Percentiles rank a stretch among this genome's conserved stretches.
These are phyloP conservation scores for Kickxella alabastrina DNA, from an alignment of 192 early-diverging fungal species.

Conservation along the genomic window DNA sequence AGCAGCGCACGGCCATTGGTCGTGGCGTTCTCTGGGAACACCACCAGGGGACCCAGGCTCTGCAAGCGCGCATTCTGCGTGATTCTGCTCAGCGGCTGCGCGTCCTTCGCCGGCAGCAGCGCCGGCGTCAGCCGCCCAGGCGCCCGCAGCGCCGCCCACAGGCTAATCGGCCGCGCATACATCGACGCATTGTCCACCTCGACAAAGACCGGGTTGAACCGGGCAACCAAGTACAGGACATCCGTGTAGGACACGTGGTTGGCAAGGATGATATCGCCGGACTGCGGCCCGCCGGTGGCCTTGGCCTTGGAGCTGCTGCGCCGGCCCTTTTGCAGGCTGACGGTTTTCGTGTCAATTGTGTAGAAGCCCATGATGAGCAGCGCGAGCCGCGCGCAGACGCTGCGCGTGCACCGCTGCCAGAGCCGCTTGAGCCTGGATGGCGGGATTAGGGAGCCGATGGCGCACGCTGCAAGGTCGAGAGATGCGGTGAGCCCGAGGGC, in stretches of 20 bases:
- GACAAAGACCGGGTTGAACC: constrained; percentile 56
- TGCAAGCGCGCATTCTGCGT: constrained; percentile 27
- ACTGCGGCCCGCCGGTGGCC: constrained; percentile 9
- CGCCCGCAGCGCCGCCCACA: constrained; percentile 31
- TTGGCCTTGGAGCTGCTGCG: neutral
- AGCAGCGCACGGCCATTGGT: constrained; percentile 83
- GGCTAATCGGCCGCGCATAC: constrained; percentile 18
- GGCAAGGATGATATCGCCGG: constrained; percentile 74
- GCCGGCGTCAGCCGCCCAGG: constrained; percentile 30
- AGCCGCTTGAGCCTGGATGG: constrained; percentile 16
- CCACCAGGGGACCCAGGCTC: constrained; percentile 27
- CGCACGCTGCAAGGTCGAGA: constrained; percentile 34
- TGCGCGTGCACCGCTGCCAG: constrained; percentile 21
- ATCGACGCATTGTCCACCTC: constrained; percentile 42
- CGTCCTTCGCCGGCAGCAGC: constrained; percentile 27
- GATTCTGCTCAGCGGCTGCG: constrained; percentile 21
- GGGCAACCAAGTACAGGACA: constrained; percentile 65
- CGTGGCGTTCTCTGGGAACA: constrained; percentile 63
- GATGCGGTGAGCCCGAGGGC: constrained; percentile 47
- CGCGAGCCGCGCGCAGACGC: constrained; percentile 53
- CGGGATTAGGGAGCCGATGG: constrained; percentile 18
- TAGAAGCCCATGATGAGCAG: constrained; percentile 73
- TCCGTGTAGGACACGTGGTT: constrained; percentile 87
- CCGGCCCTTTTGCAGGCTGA: constrained; percentile 64
- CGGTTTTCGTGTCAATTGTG: constrained; percentile 59